Conservation (phyloP, 1,284 basidiomycete genomes). For the Singerocomus rubriflavus region DNA sequence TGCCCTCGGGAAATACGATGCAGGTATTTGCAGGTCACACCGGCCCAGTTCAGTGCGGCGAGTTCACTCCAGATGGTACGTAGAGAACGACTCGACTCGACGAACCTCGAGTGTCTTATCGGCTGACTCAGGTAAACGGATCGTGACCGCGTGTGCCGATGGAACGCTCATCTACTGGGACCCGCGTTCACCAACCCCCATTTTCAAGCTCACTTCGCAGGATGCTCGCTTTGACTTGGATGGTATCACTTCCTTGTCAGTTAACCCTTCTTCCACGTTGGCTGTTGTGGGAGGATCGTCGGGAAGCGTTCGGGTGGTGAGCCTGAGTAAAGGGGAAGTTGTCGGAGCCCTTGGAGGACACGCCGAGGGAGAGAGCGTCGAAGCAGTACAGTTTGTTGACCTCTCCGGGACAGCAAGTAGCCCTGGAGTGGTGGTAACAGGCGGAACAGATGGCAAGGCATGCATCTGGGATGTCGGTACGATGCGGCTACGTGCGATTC, state of each 20-base stretch:
- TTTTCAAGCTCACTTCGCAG: slow-evolving; percentile 75
- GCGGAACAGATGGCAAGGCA: slow-evolving; percentile 91
- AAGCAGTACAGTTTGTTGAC: slow-evolving; percentile 85
- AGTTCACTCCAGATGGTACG: slow-evolving; percentile 88
- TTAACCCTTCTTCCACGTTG: slow-evolving; percentile 83
- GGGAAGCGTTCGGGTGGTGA: slow-evolving; percentile 84
- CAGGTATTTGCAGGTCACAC: slow-evolving; percentile 94
- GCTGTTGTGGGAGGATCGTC: slow-evolving; percentile 85
- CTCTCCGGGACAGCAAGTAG: slow-evolving; percentile 57
- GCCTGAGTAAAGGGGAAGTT: slow-evolving; percentile 82
- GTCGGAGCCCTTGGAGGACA: slow-evolving; percentile 82
- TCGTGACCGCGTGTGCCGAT: slow-evolving; percentile 85
- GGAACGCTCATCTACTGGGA: slow-evolving; percentile 92
- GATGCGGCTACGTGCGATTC: slow-evolving; percentile 74
- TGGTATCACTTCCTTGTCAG: slow-evolving; percentile 82
- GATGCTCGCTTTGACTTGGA: slow-evolving; percentile 78
- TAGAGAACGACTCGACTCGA: not conserved
- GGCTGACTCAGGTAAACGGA: slow-evolving; percentile 67
- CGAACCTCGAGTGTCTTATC: slow-evolving; percentile 5
- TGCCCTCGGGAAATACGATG: slow-evolving; percentile 92
- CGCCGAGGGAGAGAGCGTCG: slow-evolving; percentile 85
- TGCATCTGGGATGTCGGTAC: slow-evolving; percentile 93
- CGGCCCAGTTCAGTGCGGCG: slow-evolving; percentile 81
- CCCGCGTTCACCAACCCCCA: slow-evolving; percentile 71
- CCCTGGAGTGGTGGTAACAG: slow-evolving; percentile 75